phyloP scores from a whole-genome alignment of 1,139 yeast species.

The Candida pseudocylindracea region DNA sequence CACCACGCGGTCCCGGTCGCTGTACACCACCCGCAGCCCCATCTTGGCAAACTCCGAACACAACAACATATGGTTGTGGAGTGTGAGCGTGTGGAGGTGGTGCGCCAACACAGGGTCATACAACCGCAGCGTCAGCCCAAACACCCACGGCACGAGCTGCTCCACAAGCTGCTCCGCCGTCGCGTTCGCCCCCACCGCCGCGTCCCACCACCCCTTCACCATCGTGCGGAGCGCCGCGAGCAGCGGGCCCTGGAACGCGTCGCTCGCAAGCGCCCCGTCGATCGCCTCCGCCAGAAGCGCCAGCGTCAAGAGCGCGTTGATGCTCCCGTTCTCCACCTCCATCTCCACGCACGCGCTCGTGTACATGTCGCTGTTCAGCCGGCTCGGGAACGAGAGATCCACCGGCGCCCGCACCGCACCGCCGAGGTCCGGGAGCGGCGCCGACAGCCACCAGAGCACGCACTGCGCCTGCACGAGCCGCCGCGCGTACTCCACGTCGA shows the following conservation, averaged over 20 bases:
- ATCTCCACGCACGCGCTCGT: constrained; percentile 63
- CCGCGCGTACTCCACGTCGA: constrained; percentile 78
- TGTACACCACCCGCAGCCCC: constrained; percentile 63
- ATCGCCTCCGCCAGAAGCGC: constrained; percentile 63
- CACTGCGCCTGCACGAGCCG: constrained; percentile 39
- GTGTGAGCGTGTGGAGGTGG: constrained; percentile 72
- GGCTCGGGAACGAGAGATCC: constrained; percentile 42
- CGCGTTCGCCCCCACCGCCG: constrained; percentile 42
- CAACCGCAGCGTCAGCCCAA: constrained; percentile 44
- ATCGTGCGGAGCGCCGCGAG: constrained; percentile 44
- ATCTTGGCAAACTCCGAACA: constrained; percentile 59
- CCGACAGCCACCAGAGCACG: constrained; percentile 85
- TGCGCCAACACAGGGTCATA: constrained; percentile 67
- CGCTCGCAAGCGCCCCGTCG: constrained; percentile 41
- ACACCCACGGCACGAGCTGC: constrained; percentile 74
- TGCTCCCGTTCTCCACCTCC: constrained; percentile 54
- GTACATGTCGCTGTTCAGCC: constrained; percentile 67
- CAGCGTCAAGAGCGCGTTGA: constrained; percentile 74
- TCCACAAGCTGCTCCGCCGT: constrained; percentile 79
- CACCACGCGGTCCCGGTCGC: constrained; percentile 55
- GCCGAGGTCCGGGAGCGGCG: constrained; percentile 69
- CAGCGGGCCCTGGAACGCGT: constrained; percentile 65
- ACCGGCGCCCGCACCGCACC: constrained; percentile 37
- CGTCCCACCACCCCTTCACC: constrained; percentile 91
- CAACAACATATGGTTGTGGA: constrained; percentile 63